phyloP scores from a whole-genome alignment of 352 stramenopile species.

The Phytophthora sp. region DNA sequence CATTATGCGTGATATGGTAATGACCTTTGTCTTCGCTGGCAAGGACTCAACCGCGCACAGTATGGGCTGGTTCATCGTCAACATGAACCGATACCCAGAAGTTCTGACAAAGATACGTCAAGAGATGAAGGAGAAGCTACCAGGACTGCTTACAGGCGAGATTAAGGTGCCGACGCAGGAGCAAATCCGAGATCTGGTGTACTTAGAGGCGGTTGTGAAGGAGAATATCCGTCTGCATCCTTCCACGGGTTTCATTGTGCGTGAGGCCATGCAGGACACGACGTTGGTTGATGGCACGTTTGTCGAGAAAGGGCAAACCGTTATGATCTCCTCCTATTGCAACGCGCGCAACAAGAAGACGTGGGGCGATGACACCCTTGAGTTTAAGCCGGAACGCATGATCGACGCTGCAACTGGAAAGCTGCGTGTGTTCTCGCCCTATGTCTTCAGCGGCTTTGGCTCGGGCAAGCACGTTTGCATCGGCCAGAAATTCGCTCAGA shows the following conservation, averaged over 20 bases:
- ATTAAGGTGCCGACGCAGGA: slow-evolving; percentile 43
- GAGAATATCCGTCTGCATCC: slow-evolving; percentile 73
- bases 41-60: slow-evolving; percentile 73
- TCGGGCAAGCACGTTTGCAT: slow-evolving; percentile 59
- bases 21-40: slow-evolving; percentile 81
- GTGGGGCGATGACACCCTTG: slow-evolving; percentile 56
- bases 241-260: slow-evolving; percentile 57
- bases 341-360: slow-evolving; percentile 36
- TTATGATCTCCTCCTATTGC: slow-evolving; percentile 35
- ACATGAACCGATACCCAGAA: slow-evolving; percentile 62
- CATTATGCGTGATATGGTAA: slow-evolving; percentile 71
- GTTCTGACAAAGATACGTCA: slow-evolving; percentile 54
- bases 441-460: slow-evolving; percentile 49
- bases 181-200: slow-evolving; percentile 57
- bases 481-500: slow-evolving; percentile 52
- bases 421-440: slow-evolving; percentile 28
- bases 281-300: slow-evolving; percentile 38
- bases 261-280: slow-evolving; percentile 43
- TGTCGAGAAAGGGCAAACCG: slow-evolving; percentile 21
- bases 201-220: slow-evolving; percentile 57
- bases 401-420: slow-evolving; percentile 47
- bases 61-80: slow-evolving; percentile 76
- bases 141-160: slow-evolving; percentile 28
- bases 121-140: slow-evolving; percentile 53
- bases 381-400: slow-evolving; percentile 71